These are phyloP conservation scores for Aaosphaeria arxii DNA, from an alignment of 2,329 filamentous ascomycete genomes.

Conservation along the genomic window DNA sequence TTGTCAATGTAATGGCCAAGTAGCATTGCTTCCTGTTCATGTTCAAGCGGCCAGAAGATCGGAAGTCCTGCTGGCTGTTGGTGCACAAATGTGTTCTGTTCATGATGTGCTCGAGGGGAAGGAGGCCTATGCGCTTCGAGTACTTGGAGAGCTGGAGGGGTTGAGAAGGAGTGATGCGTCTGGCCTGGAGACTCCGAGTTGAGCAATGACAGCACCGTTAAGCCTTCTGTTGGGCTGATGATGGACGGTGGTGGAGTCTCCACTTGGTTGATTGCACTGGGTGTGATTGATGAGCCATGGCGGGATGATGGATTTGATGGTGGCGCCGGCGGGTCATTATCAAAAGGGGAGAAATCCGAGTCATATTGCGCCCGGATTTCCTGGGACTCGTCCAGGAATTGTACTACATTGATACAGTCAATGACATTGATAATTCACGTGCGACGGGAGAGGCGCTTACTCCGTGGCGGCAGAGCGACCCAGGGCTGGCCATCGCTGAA, in stretches of 20 bases:
- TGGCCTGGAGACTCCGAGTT: conserved; percentile 30
- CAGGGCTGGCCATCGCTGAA: conserved; percentile 31
- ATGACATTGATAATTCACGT: conserved; percentile 1
- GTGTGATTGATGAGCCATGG: too few relatives aligned
- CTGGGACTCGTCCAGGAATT: conserved; percentile 35
- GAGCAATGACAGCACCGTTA: conserved; percentile 31
- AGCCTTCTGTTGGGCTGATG: conserved; percentile 24
- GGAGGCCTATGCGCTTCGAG: neutral
- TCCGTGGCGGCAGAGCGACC: conserved; percentile 33
- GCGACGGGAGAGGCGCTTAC: conserved; percentile 8
- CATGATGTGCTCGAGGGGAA: conserved; percentile 7
- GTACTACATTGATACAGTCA: conserved; percentile 22
- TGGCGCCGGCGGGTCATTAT: conserved; percentile 7
- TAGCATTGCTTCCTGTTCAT: conserved; percentile 37
- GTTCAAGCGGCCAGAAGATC: conserved; percentile 33
- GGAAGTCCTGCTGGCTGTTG: conserved; percentile 27
- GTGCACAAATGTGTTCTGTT: conserved; percentile 21
- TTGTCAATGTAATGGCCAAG: conserved; percentile 36
- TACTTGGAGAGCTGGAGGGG: neutral
- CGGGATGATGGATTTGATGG: neutral
- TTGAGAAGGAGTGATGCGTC: conserved; percentile 5
- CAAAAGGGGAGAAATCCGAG: conserved; percentile 11
- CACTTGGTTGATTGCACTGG: conserved; percentile 10
- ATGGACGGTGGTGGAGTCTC: conserved; percentile 15
- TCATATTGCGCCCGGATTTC: conserved; percentile 32